These are phyloP conservation scores for Alloteropsis semialata DNA, from an alignment of 176 grass and related monocot species.

Conservation along the genomic window DNA sequence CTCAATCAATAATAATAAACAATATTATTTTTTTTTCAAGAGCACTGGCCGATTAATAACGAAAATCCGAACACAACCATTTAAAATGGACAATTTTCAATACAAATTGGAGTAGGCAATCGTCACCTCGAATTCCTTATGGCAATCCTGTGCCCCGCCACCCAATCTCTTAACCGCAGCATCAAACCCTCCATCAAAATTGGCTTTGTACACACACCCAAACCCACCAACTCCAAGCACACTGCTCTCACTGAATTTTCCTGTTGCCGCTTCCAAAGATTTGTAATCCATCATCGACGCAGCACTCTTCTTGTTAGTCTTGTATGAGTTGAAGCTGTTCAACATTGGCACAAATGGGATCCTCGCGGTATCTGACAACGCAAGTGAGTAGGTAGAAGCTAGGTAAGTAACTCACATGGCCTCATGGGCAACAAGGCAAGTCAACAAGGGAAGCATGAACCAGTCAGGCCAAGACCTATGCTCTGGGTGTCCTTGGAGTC, in stretches of 20 bases:
- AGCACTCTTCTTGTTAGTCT: conserved; percentile 62
- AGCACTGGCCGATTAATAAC: not conserved
- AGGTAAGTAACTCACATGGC: conserved; percentile 8
- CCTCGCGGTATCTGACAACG: conserved; percentile 52
- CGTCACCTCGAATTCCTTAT: conserved; percentile 89
- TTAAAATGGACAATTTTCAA: not conserved
- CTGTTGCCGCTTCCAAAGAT: conserved; percentile 55
- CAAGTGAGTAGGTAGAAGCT: not conserved
- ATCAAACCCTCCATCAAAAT: conserved; percentile 61
- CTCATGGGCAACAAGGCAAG: conserved; percentile 14
- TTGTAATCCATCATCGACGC: conserved; percentile 63
- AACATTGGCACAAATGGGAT: conserved; percentile 68
- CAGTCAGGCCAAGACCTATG: conserved; percentile 48
- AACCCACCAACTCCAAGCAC: conserved; percentile 82
- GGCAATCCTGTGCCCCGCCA: conserved; percentile 31
- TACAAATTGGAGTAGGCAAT: not conserved
- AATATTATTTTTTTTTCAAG: not conserved
- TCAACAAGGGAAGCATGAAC: not conserved
- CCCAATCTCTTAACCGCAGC: conserved; percentile 72
- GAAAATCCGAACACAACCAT: not conserved
- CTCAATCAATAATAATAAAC: conserved; percentile 10
- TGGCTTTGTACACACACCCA: conserved; percentile 73
- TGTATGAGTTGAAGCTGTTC: conserved; percentile 84
- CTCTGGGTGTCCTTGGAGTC: conserved; percentile 54
- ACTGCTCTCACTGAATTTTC: conserved; percentile 76